A percentile compares a stretch with the other conserved stretches of the same genome.
Conservation (phyloP, 495 filamentous ascomycete species). For the Neurospora sp. region DNA sequence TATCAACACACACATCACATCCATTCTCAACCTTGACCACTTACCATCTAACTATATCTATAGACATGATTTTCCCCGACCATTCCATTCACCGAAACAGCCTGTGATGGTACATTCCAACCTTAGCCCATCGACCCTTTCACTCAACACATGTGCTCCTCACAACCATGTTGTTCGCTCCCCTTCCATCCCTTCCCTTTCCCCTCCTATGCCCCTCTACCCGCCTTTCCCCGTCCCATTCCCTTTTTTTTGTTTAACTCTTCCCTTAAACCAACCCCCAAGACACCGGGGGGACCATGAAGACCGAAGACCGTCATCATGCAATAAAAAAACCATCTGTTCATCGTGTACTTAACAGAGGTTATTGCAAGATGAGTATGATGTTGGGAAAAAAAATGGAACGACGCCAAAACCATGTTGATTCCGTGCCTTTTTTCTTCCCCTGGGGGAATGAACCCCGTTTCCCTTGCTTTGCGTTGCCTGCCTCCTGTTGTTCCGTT, state of each 20-base stretch:
- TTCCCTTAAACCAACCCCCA: background rate
- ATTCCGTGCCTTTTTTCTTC: background rate
- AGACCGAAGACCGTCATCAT: background rate
- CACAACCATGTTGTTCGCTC: background rate
- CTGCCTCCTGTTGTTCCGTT: slow-evolving; percentile 1
- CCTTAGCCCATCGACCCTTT: background rate
- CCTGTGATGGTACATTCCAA: background rate
- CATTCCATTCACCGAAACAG: background rate
- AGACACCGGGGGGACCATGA: background rate
- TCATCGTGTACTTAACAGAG: background rate
- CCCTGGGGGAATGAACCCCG: background rate
- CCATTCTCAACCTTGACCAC: background rate
- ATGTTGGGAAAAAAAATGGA: background rate
- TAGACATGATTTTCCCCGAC: background rate
- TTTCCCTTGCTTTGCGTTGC: background rate
- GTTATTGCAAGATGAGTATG: background rate
- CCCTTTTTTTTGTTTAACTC: background rate
- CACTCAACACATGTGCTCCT: too few species aligned
- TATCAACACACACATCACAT: background rate
- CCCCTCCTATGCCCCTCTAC: background rate
- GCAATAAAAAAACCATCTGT: background rate
- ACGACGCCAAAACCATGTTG: background rate
- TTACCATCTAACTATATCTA: background rate
- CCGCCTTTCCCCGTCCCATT: background rate
- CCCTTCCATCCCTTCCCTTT: background rate